Evolutionary conservation across 352 stramenopile species (phyloP), one percentile per base, ranked within the genome.

Genomic region (Globisporangium spinosum): DNA sequence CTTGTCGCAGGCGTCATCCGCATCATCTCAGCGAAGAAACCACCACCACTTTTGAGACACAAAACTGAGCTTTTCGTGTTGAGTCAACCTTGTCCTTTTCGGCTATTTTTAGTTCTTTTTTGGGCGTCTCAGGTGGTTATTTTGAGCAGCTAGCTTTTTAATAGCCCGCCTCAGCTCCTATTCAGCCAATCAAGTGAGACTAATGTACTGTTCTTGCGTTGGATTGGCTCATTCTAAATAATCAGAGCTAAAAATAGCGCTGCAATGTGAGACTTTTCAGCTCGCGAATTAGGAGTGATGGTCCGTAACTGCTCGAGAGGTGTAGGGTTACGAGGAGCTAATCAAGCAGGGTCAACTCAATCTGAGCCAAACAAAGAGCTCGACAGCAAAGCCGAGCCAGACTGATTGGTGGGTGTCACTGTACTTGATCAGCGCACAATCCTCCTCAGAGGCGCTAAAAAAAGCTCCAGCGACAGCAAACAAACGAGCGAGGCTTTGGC

Each of bases 401-500:
- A 22, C 43, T 51, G 58, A 63, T 54, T 63, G 58, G 58, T 63
- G 58, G 58, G 58, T 63, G 34, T 53, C 58, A 63, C 58, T 62
- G 27, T 43, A 6, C 1, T 23, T n/a, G 29, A 51, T 51, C 43
- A 51, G 43, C 17, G 43, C 43, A 47, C 40, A 51, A 51, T 51
- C 43, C 43, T 51, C 43, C 17, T 17, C 35, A 43, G 35, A 43
- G 43, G 43, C 43, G 43, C 43, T 51, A 51, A 51, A 51, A 51
- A 51, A 51, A 22, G 15, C 15, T 22, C 13, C 15, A 20, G 1
- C 15, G 22, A 51, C 43, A 47, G 43, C 43, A 51, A 51, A n/a
- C 35, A 5, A 43, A 43, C 35, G 35, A 43, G 35, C 35, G 35
- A 43, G 35, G 35, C 40, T 47, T 47, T 3, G 15, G 5, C 43